Evolutionary conservation across 2,329 filamentous ascomycete species (phyloP), one percentile per base, ranked within the genome.

Genomic region (Alternaria sp.): DNA sequence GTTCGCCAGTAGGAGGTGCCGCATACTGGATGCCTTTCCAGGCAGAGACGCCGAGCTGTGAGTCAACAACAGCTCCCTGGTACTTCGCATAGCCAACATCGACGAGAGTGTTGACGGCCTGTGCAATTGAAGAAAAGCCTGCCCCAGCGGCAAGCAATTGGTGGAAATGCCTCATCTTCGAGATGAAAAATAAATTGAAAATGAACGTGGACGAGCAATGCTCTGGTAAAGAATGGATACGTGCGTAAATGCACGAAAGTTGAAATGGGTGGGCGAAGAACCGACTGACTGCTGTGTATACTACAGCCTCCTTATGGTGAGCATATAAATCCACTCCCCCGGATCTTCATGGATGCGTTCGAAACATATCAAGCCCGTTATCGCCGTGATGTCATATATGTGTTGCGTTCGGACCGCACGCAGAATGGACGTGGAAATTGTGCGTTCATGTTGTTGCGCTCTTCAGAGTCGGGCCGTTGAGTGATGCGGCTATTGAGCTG

Each of bases 1-100:
- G 75, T 6, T 86, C 70, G 1, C 89, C 90, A 3, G 91, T 60
- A 0, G 92, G 92, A 13, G 91, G 83, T 6, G 90, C 88, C 1
- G 90, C 91, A 80, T 88, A 95, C 53, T 90, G 86, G 50, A 94
- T 86, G 1, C 91, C 91, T 10, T 93, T 84, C 90, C 90, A 94
- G 77, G 90, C 85, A 1, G 86, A 88, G 36, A 92, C 81, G 1
- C 88, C 89, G 66, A 86, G 86, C 28, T 54, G 15, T 1, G 62
- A 36, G 0, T 79, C 67, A 1, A 85, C 81, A 1, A 81, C 73
- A 1, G 81, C 75, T n/a, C 91, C 91, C 58, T 83, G 76, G 72
- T 93, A 92, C 17, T 82, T 85, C 15, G 88, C 85, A 74, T 93
- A 93, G 5, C 83, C 84, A 15, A 93, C 81, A 65, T 91, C 81